Evolutionary conservation across 2,329 filamentous ascomycete species (phyloP).

Genomic region (Purpureocillium lavendulum): DNA sequence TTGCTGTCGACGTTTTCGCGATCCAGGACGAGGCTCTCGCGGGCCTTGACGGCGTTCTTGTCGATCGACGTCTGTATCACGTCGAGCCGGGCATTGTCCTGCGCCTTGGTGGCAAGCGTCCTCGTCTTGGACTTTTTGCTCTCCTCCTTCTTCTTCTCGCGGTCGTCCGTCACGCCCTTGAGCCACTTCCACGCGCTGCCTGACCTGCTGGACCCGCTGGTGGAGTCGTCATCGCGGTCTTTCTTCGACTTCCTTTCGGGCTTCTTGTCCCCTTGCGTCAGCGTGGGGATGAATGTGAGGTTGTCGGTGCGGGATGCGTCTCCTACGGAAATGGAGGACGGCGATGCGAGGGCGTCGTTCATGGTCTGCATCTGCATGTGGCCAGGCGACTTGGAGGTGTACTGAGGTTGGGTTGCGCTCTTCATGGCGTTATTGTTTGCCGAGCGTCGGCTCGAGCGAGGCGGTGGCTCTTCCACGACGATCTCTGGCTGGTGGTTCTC

Average conservation of each 20-base stretch:
- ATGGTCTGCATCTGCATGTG: constrained; percentile 12
- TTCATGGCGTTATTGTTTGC: constrained; percentile 3
- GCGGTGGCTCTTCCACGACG: constrained; percentile 31
- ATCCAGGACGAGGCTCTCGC: constrained; percentile 79
- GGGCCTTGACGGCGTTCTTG: constrained; percentile 50
- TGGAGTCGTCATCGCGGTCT: constrained; percentile 55
- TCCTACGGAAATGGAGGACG: constrained; percentile 62
- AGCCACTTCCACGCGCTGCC: constrained; percentile 65
- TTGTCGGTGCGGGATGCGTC: constrained; percentile 62
- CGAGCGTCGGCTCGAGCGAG: constrained; percentile 28
- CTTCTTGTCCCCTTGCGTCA: constrained; percentile 62
- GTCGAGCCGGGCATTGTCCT: constrained; percentile 78
- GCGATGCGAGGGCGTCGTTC: constrained; percentile 19
- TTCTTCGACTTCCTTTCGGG: constrained; percentile 68
- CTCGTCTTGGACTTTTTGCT: constrained; percentile 61
- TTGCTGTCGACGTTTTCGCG: constrained; percentile 64
- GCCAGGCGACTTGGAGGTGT: constrained; percentile 4
- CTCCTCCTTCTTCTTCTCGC: constrained; percentile 51
- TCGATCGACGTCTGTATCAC: constrained; percentile 85
- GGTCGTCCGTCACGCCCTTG: constrained; percentile 66
- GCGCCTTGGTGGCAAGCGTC: constrained; percentile 44
- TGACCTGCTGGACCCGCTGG: constrained; percentile 61
- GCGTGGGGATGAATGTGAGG: constrained; percentile 72
- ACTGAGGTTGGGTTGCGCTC: constrained; percentile 6
- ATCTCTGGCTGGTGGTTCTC: constrained; percentile 15